Evolutionary conservation across 805 yeast genomes (phyloP), one percentile per base, ranked within the genome.

Genomic region (Pichia membranifaciens): DNA sequence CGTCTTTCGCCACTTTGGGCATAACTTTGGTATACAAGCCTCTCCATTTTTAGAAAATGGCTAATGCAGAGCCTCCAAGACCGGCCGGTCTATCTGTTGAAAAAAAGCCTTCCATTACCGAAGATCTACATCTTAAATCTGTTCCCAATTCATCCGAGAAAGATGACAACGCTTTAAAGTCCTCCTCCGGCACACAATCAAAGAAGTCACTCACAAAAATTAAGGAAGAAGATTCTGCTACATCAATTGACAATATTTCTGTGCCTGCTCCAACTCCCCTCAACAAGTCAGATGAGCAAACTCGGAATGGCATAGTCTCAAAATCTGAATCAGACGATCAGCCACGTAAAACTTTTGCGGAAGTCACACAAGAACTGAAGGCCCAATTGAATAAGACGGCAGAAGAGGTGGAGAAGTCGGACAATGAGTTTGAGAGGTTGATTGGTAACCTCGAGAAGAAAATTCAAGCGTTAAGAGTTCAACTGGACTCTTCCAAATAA

Each of bases 331-430:
- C 5, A 22, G 16, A 7, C 23, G 23, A 37, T 20, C 40, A 37
- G 10, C 23, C 43, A 9, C 33, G 33, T 15, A 38, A 47, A 29
- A 47, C 65, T 8, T 48, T 60, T 2, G 51, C 59, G 3, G 65
- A 61, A 41, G 48, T 62, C 9, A 54, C 61, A 3, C 54, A 53
- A 13, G 51, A 50, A 18, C 36, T 62, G 8, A 59, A 55, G 3
- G 51, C 51, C 4, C 54, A 53, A 38, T 34, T 62, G 41, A 54
- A 55, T 16, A 51, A 52, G 25, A 50, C 58, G n/a, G 13, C 35
- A 1, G 25, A 48, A 23, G 59, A 60, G 43, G 45, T 61, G 13
- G 56, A 54, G 12, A 51, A 50, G 25, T 45, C 54, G 5, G 65
- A 62, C 39, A 46, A 39, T 34, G 61, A 57, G 29, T 43, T 60